Percentiles rank a stretch among this genome's conserved stretches.
Evolutionary conservation across 139 green algal genomes (phyloP).

Genomic region (Auxenochlorella pyrenoidosa): DNA sequence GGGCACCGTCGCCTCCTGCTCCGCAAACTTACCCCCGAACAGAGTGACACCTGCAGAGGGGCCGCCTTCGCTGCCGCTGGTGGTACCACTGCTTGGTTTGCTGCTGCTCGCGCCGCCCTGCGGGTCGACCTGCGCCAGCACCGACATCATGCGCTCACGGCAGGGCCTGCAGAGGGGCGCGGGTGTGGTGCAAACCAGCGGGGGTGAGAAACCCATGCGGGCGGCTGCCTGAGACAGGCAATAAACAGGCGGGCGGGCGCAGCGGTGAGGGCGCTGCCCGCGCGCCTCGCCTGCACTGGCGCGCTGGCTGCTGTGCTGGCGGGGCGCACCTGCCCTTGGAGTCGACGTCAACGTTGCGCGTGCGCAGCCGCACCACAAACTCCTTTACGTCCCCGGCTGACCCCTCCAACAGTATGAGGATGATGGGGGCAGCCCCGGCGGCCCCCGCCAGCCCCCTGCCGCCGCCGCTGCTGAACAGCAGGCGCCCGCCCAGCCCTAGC

Average conservation of each 20-base stretch:
- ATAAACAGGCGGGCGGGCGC: too few relatives aligned
- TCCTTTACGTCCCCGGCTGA: not conserved
- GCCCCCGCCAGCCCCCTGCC: not conserved
- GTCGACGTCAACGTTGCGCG: constrained; percentile 54
- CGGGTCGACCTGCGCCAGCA: not conserved
- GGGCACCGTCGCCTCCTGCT: constrained; percentile 1
- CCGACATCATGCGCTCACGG: constrained; percentile 24
- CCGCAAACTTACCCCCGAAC: not conserved
- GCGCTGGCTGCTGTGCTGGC: too few relatives aligned
- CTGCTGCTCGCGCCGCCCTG: not conserved
- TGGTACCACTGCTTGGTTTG: too few relatives aligned
- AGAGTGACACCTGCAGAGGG: not conserved
- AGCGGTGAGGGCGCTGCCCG: too few relatives aligned
- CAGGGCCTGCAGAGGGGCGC: not conserved
- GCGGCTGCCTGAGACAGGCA: not conserved
- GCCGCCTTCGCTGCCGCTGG: not conserved
- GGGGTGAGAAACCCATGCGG: too few relatives aligned
- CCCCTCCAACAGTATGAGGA: constrained; percentile 46
- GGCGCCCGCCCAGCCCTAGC: constrained; percentile 46
- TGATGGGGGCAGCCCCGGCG: constrained; percentile 11
- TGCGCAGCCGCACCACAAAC: constrained; percentile 45
- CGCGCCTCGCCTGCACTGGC: too few relatives aligned
- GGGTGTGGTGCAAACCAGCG: too few relatives aligned
- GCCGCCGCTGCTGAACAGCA: constrained; percentile 39
- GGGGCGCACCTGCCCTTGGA: constrained; percentile 36